Evolutionary conservation across 768 basidiomycete species (phyloP).

Genomic region (Xerocomus spinulosus): DNA sequence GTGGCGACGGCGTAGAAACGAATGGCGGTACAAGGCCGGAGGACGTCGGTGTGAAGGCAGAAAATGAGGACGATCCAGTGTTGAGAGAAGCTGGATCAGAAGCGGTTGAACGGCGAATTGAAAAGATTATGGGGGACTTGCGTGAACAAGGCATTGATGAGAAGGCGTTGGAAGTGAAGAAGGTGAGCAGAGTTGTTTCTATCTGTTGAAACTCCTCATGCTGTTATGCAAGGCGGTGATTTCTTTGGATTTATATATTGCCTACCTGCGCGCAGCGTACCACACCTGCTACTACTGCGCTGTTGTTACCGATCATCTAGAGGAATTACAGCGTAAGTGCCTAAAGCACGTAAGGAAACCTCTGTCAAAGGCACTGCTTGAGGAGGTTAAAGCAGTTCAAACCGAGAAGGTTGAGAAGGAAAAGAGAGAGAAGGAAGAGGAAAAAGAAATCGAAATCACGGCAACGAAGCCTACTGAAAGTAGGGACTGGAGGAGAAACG

Average conservation of each 20-base stretch:
- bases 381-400: conserved; percentile 58
- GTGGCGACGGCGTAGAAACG: conserved; percentile 21
- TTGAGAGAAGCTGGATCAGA: conserved; percentile 64
- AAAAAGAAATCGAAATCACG: conserved; percentile 35
- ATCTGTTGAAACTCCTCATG: conserved; percentile 19
- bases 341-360: conserved; percentile 85
- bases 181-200: conserved; percentile 44
- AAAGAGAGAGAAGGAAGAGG: conserved; percentile 43
- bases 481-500: conserved; percentile 60
- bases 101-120: conserved; percentile 78
- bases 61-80: conserved; percentile 43
- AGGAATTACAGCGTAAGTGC: conserved; percentile 95
- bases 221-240: conserved; percentile 55
- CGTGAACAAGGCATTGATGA: conserved; percentile 66
- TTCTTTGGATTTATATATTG: conserved; percentile 87
- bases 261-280: conserved; percentile 88
- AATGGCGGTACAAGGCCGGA: conserved; percentile 27
- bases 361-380: conserved; percentile 53
- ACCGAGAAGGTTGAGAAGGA: conserved; percentile 43
- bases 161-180: conserved; percentile 62
- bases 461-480: conserved; percentile 37
- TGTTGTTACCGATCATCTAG: conserved; percentile 85
- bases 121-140: conserved; percentile 68
- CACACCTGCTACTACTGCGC: conserved; percentile 98
- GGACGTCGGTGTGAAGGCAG: conserved; percentile 34